phyloP scores from a whole-genome alignment of 1,284 basidiomycete genomes.

The Violaceomyces palustris region DNA sequence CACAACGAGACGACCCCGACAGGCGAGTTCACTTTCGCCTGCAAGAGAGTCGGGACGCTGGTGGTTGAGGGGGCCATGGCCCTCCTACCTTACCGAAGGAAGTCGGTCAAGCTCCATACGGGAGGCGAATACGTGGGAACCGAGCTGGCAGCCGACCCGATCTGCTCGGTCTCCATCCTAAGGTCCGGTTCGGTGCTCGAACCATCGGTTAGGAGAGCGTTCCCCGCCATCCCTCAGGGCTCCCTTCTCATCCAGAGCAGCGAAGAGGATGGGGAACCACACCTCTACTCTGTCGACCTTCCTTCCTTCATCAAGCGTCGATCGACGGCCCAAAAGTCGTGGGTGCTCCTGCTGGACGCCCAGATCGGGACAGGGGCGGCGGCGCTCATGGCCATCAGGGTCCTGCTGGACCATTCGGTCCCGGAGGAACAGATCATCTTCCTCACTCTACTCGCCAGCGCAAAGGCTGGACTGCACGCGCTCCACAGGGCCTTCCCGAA shows the following conservation, averaged over 20 bases:
- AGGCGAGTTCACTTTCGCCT: slow-evolving; percentile 79
- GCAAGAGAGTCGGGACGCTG: slow-evolving; percentile 76
- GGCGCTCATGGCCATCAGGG: slow-evolving; percentile 92
- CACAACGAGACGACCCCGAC: slow-evolving; percentile 64
- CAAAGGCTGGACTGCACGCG: slow-evolving; percentile 70
- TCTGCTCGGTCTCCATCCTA: slow-evolving; percentile 78
- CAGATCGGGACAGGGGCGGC: slow-evolving; percentile 94
- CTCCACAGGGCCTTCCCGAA: slow-evolving; percentile 74
- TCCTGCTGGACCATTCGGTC: slow-evolving; percentile 91
- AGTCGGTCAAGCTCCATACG: slow-evolving; percentile 61
- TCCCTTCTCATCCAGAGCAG: slow-evolving; percentile 84
- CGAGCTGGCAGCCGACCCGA: slow-evolving; percentile 60
- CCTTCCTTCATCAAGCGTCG: slow-evolving; percentile 57
- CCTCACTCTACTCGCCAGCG: slow-evolving; percentile 77
- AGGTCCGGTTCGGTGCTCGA: slow-evolving; percentile 86
- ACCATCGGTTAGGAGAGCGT: slow-evolving; percentile 78
- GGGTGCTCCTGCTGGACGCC: slow-evolving; percentile 86
- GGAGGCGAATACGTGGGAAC: slow-evolving; percentile 66
- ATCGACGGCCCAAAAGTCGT: slow-evolving; percentile 60
- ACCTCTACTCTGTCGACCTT: slow-evolving; percentile 75
- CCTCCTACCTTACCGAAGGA: slow-evolving; percentile 67
- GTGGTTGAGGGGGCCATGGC: slow-evolving; percentile 80
- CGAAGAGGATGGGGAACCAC: slow-evolving; percentile 74
- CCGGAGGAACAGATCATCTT: slow-evolving; percentile 62
- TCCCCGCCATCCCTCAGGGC: slow-evolving; percentile 80